phyloP scores from a whole-genome alignment of 2,329 filamentous ascomycete genomes.

The Hypoxylon sp. region DNA sequence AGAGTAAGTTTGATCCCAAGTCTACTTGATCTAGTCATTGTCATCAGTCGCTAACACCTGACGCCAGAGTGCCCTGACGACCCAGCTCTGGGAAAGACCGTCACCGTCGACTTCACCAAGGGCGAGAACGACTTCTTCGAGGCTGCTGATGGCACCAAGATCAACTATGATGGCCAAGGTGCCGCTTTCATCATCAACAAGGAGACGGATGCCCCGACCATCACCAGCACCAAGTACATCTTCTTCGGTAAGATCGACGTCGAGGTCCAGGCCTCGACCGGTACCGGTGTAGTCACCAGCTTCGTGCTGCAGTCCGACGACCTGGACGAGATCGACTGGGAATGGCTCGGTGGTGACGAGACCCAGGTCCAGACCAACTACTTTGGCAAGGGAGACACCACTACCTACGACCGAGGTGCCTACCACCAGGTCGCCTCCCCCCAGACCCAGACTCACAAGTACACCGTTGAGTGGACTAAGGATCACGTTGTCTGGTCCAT shows the following conservation, averaged over 20 bases:
- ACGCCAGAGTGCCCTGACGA: slow-evolving; percentile 71
- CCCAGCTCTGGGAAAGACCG: slow-evolving; percentile 73
- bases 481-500: slow-evolving; percentile 70
- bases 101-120: slow-evolving; percentile 77
- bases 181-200: slow-evolving; percentile 72
- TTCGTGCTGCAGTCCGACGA: slow-evolving; percentile 89
- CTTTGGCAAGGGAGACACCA: slow-evolving; percentile 75
- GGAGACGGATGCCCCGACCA: slow-evolving; percentile 72
- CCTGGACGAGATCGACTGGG: slow-evolving; percentile 96
- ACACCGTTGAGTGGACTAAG: slow-evolving; percentile 73
- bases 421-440: slow-evolving; percentile 66
- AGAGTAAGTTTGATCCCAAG: slow-evolving; percentile 49
- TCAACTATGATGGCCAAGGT: slow-evolving; percentile 58
- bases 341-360: slow-evolving; percentile 83
- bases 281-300: slow-evolving; percentile 87
- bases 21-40: neutral
- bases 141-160: slow-evolving; percentile 54
- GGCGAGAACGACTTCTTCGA: slow-evolving; percentile 68
- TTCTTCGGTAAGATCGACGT: slow-evolving; percentile 94
- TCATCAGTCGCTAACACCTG: slow-evolving; percentile 36
- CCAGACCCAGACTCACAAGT: slow-evolving; percentile 66
- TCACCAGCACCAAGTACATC: slow-evolving; percentile 84
- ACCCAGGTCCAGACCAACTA: slow-evolving; percentile 87
- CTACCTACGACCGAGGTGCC: slow-evolving; percentile 72
- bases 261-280: slow-evolving; percentile 78